Base-by-base conservation (phyloP, 805 yeast genomes). In the Candida ulmi region DNA sequence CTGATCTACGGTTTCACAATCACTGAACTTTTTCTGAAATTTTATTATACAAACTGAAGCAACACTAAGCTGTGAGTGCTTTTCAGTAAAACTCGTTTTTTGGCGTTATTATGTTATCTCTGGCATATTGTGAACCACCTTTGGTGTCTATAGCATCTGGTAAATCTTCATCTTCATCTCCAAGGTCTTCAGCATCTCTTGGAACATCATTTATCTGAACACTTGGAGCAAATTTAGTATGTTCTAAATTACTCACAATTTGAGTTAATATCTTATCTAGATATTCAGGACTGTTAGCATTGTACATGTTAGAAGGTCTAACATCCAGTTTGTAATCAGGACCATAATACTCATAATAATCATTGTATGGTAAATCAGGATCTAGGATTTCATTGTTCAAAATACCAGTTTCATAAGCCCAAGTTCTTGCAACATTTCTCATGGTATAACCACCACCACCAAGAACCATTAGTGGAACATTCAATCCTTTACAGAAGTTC, bases 391-490 rank as follows among this genome's bases (percentile, higher is more conserved):
- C 87, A 51, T 86, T 83, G 48, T 93, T 82, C 57, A 91, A 72
- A 21, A 93, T 71, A 27, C 96, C 91, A 0, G 96, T 81, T 63
- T 93, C 99, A 56, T 73, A 90, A 2, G 96, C 78, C 98, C 99
- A 91, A 11, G 95, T 76, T 50, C 99, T 71, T 5, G 97, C 88
- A 36, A 93, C 99, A 59, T 93, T 93, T 60, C 97, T 76, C 75
- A 95, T 95, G 3, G 99, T 93, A 65, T 93, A 93, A 17, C 99
- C 99, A 51, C 99, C 99, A 36, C 99, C 99, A 30, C 99, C 99
- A 17, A 93, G 72, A 24, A 93, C 95, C 81, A 93, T 76, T 74
- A 87, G 66, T 9, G 99, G 98, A 15, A 93, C 72, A 35, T 86
- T 85, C 57, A 91, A 87, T 8, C 85, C 74, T 59, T 84, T 85